These are phyloP conservation scores for Trichothecium sympodiale DNA, from an alignment of 2,329 filamentous ascomycete species.

Conservation along the genomic window DNA sequence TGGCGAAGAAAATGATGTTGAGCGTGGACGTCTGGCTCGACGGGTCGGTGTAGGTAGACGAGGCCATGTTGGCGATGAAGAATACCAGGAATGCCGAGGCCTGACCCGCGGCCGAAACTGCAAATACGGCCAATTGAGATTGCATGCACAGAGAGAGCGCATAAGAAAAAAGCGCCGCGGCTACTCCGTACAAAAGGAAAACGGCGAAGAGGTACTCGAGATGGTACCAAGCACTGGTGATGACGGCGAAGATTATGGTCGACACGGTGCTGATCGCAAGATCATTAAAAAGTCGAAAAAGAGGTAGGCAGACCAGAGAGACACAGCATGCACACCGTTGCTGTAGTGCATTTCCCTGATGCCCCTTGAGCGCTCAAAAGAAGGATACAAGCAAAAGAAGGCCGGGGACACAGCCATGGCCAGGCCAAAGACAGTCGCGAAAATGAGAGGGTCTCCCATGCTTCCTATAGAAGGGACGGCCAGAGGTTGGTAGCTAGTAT, in stretches of 20 bases:
- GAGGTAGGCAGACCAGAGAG: conserved; percentile 71
- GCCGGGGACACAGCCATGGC: conserved; percentile 54
- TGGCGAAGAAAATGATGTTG: conserved; percentile 1
- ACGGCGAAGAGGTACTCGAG: conserved; percentile 58
- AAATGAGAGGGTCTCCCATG: conserved; percentile 61
- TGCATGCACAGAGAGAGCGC: too few relatives aligned
- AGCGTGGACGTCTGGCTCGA: not conserved
- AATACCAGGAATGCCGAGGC: too few relatives aligned
- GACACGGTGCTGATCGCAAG: too few relatives aligned
- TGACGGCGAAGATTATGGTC: conserved; percentile 50
- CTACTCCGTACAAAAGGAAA: conserved; percentile 65
- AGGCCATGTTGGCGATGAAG: too few relatives aligned
- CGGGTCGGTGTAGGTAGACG: conserved; percentile 8
- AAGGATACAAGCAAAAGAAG: conserved; percentile 62
- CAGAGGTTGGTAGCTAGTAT: too few relatives aligned
- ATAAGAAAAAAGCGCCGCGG: conserved; percentile 63
- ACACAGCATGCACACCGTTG: conserved; percentile 67
- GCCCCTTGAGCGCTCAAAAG: conserved; percentile 55
- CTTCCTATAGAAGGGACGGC: too few relatives aligned
- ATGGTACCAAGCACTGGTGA: conserved; percentile 33
- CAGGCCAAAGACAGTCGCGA: conserved; percentile 64
- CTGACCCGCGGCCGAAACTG: too few relatives aligned
- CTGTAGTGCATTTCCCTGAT: conserved; percentile 76
- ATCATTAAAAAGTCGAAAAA: conserved; percentile 68
- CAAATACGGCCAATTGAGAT: too few relatives aligned